Conservation (phyloP, 306 rosid genomes). For the Cucurbita moschata region DNA sequence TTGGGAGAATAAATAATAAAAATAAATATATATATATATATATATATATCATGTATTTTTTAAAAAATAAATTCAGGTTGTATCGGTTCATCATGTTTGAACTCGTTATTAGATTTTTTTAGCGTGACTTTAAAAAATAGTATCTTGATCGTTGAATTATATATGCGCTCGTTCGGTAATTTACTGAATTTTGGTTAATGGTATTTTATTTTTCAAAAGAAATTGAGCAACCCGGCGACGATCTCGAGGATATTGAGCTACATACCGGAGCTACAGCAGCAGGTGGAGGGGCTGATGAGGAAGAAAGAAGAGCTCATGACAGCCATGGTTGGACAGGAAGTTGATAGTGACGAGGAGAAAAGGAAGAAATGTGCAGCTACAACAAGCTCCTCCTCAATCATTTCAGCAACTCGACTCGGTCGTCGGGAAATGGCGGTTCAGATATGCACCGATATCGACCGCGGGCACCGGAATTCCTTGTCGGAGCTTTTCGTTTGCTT, state of each 20-base stretch:
- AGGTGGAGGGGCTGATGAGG: slow-evolving; percentile 27
- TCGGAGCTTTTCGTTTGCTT: slow-evolving; percentile 30
- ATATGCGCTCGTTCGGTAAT: no score
- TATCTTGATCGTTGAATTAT: no score
- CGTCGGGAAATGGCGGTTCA: slow-evolving; percentile 39
- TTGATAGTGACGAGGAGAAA: not conserved
- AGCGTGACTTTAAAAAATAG: no score
- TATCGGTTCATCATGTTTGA: no score
- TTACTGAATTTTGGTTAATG: not conserved
- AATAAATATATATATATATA: no score
- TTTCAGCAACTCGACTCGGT: slow-evolving; percentile 33
- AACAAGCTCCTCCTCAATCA: slow-evolving; percentile 15
- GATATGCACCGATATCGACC: slow-evolving; percentile 18
- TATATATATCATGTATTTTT: no score
- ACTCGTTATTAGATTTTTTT: no score
- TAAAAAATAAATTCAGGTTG: no score
- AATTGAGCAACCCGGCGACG: slow-evolving; percentile 46
- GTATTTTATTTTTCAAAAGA: slow-evolving; percentile 29
- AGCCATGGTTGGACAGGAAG: slow-evolving; percentile 10
- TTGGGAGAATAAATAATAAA: no score
- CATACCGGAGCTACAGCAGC: slow-evolving; percentile 45
- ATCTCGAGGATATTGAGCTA: slow-evolving; percentile 38
- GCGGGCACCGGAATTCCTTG: slow-evolving; percentile 12
- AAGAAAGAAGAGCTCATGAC: slow-evolving; percentile 37
- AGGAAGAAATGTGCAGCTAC: not conserved